Conservation (phyloP, 1,284 basidiomycete genomes). For the Tilletia setariae region DNA sequence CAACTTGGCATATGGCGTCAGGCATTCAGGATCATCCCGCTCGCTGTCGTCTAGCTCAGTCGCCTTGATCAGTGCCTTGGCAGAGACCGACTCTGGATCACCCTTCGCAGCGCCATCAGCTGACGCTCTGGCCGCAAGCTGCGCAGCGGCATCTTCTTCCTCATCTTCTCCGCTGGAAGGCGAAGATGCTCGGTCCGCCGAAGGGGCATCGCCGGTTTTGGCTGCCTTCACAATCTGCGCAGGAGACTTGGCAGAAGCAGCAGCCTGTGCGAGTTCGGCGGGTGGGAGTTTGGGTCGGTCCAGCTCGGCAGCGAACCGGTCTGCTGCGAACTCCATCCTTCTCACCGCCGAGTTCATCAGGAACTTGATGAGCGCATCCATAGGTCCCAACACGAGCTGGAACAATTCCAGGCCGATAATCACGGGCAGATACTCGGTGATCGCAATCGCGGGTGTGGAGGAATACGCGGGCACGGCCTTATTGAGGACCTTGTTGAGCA, state of each 20-base stretch:
- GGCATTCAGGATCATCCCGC: constrained; percentile 15
- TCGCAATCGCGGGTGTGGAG: constrained; percentile 15
- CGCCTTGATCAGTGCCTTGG: neutral
- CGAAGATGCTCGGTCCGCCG: no score
- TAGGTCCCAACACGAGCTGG: constrained; percentile 48
- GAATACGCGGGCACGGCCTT: constrained; percentile 24
- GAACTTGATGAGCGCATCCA: constrained; percentile 48
- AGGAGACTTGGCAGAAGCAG: constrained; percentile 24
- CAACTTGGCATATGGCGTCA: constrained; percentile 42
- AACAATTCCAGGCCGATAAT: constrained; percentile 51
- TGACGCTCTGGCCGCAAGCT: neutral
- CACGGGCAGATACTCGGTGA: constrained; percentile 42
- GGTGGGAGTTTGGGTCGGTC: constrained; percentile 32
- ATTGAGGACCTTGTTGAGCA: constrained; percentile 17
- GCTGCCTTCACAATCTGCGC: neutral
- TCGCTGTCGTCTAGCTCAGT: constrained; percentile 1
- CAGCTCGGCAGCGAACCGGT: constrained; percentile 36
- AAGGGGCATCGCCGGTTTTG: neutral
- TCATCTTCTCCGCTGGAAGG: neutral
- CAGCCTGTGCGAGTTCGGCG: constrained; percentile 23
- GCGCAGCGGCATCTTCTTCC: neutral
- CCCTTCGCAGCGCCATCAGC: neutral
- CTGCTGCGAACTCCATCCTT: constrained; percentile 50
- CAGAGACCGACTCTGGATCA: constrained; percentile 23
- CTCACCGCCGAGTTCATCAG: constrained; percentile 42